Evolutionary conservation across 805 yeast species (phyloP).

Genomic region (Candida caryicola): DNA sequence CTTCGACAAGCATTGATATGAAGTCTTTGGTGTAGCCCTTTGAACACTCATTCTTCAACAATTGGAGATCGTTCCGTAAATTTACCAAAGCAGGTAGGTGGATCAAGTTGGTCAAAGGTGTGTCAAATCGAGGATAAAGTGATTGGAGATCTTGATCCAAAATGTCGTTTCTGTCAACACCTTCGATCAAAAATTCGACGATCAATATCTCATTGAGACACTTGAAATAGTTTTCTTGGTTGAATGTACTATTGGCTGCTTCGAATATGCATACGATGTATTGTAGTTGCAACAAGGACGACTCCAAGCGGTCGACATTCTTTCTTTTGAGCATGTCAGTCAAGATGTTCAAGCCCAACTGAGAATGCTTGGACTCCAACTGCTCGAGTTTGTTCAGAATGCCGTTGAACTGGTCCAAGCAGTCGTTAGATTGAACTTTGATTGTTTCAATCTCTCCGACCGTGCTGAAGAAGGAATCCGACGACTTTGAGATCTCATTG

Average conservation of each 20-base stretch:
- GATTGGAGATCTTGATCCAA: slow-evolving; percentile 15
- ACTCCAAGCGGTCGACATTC: slow-evolving; percentile 63
- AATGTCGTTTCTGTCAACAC: slow-evolving; percentile 25
- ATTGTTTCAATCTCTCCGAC: slow-evolving; percentile 73
- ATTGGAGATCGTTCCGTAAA: slow-evolving; percentile 51
- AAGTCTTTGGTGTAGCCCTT: slow-evolving; percentile 62
- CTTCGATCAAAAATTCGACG: slow-evolving; percentile 57
- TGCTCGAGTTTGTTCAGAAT: slow-evolving; percentile 46
- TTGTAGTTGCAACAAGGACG: slow-evolving; percentile 53
- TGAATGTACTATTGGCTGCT: slow-evolving; percentile 40
- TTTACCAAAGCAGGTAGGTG: slow-evolving; percentile 49
- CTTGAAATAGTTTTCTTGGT: slow-evolving; percentile 45
- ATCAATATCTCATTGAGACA: slow-evolving; percentile 59
- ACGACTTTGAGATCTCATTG: slow-evolving; percentile 78
- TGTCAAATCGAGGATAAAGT: slow-evolving; percentile 21
- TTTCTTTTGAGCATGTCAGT: slow-evolving; percentile 49
- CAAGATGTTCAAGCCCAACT: slow-evolving; percentile 49
- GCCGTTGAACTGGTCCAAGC: slow-evolving; percentile 46
- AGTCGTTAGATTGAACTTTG: slow-evolving; percentile 49
- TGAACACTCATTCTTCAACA: slow-evolving; percentile 64
- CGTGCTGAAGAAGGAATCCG: slow-evolving; percentile 81
- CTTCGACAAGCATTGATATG: slow-evolving; percentile 52
- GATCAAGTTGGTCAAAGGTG: slow-evolving; percentile 41
- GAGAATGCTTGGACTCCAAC: slow-evolving; percentile 50
- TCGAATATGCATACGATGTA: slow-evolving; percentile 27